phyloP scores from a whole-genome alignment of 2,329 filamentous ascomycete genomes.

The Alternaria arborescens region DNA sequence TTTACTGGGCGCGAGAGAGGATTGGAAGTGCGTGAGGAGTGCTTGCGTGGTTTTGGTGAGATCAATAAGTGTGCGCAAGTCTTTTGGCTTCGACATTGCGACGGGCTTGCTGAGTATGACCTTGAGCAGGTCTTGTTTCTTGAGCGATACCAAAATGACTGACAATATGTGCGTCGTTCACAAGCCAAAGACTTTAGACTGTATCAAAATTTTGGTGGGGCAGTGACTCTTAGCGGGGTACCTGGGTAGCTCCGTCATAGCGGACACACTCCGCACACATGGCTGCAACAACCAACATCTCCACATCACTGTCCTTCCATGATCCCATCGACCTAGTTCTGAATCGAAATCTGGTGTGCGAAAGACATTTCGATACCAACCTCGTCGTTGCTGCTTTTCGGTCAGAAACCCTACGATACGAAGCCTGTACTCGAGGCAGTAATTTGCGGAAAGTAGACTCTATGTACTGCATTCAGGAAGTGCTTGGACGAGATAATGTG shows the following conservation, averaged over 20 bases:
- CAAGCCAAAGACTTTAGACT: not conserved
- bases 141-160: not conserved
- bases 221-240: constrained; percentile 14
- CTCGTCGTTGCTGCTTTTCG: not conserved
- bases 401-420: not conserved
- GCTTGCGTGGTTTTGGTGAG: constrained; percentile 48
- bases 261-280: not conserved
- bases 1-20: constrained; percentile 41
- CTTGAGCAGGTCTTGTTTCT: no score
- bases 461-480: not conserved
- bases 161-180: not conserved
- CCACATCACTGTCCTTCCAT: not conserved
- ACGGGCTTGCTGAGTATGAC: no score
- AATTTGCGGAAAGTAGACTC: not conserved
- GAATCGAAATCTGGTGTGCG: not conserved
- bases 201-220: constrained; percentile 19
- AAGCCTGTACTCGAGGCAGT: not conserved
- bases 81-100: constrained; percentile 36
- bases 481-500: not conserved
- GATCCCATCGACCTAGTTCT: not conserved
- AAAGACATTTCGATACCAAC: not conserved
- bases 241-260: not conserved
- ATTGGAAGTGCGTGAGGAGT: constrained; percentile 48
- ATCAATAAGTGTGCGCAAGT: constrained; percentile 42
- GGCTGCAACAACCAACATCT: not conserved